These are phyloP conservation scores for Nemania sp. DNA, from an alignment of 2,329 filamentous ascomycete species.

Conservation along the genomic window DNA sequence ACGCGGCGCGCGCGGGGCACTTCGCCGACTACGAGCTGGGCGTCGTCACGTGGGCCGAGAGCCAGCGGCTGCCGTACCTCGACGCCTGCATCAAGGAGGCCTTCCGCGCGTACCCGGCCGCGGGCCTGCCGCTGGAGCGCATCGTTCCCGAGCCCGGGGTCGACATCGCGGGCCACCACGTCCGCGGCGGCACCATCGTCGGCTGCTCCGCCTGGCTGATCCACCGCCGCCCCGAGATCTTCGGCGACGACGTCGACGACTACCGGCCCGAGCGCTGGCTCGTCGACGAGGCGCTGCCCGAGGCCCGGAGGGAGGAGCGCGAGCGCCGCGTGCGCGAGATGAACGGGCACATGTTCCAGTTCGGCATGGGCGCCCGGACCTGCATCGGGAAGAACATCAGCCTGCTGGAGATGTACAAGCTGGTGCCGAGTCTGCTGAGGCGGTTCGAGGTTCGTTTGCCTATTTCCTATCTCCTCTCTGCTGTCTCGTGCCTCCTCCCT, in stretches of 20 bases:
- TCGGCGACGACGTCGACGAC: slow-evolving; percentile 66
- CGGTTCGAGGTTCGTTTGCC: slow-evolving; percentile 65
- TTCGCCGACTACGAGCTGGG: slow-evolving; percentile 59
- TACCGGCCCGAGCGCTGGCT: slow-evolving; percentile 74
- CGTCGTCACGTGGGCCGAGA: slow-evolving; percentile 71
- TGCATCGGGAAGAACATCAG: slow-evolving; percentile 73
- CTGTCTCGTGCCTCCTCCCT: not conserved
- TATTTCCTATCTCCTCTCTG: not conserved
- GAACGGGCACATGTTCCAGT: slow-evolving; percentile 73
- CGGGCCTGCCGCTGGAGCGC: slow-evolving; percentile 74
- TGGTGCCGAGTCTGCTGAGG: slow-evolving; percentile 64
- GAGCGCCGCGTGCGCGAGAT: slow-evolving; percentile 65
- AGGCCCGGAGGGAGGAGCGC: slow-evolving; percentile 43
- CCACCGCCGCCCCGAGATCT: slow-evolving; percentile 69
- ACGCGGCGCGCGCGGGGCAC: slow-evolving; percentile 55
- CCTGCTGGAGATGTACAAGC: slow-evolving; percentile 66
- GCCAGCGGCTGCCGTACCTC: slow-evolving; percentile 73
- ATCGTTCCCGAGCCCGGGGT: slow-evolving; percentile 68
- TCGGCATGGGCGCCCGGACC: slow-evolving; percentile 71
- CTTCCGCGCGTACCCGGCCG: slow-evolving; percentile 75
- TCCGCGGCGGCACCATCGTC: slow-evolving; percentile 73
- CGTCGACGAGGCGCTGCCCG: slow-evolving; percentile 43
- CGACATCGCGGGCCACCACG: slow-evolving; percentile 63
- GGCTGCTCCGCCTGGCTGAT: slow-evolving; percentile 78
- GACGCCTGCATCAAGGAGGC: slow-evolving; percentile 79